These are phyloP conservation scores for Eimeria necatrix DNA, from an alignment of 169 alveolate species.

Conservation along the genomic window DNA sequence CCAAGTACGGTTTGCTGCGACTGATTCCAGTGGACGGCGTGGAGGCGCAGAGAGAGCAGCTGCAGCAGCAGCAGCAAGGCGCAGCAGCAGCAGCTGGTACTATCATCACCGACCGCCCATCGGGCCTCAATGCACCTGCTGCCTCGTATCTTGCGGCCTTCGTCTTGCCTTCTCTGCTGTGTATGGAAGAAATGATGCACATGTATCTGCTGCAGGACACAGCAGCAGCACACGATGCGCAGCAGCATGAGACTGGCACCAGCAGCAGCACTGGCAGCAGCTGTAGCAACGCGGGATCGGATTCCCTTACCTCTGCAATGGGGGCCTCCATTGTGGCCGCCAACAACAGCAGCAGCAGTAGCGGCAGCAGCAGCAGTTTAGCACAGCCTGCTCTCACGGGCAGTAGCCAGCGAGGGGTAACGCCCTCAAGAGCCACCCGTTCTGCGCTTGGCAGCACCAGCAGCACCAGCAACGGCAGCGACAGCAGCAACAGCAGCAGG, in stretches of 20 bases:
- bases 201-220: slow-evolving; percentile 75
- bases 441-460: background rate
- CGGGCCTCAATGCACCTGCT: slow-evolving; percentile 48
- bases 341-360: slow-evolving; percentile 20
- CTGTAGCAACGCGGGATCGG: background rate
- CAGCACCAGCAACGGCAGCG: slow-evolving; percentile 5
- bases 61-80: slow-evolving; percentile 47
- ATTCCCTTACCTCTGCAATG: background rate
- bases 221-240: slow-evolving; percentile 32
- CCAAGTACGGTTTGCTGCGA: slow-evolving; percentile 44
- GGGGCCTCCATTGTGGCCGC: background rate
- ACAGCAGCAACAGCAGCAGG: slow-evolving; percentile 28
- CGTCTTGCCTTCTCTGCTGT: slow-evolving; percentile 66
- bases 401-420: background rate
- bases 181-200: slow-evolving; percentile 63
- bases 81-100: slow-evolving; percentile 26
- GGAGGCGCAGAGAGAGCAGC: background rate
- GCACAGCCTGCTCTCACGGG: background rate
- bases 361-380: slow-evolving; percentile 13
- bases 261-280: slow-evolving; percentile 24
- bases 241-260: slow-evolving; percentile 44
- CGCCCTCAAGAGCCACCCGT: background rate
- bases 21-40: background rate
- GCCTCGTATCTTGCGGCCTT: slow-evolving; percentile 53
- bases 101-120: background rate